phyloP scores from a whole-genome alignment of 768 basidiomycete species.

The Candolleomyces aberdarensis region DNA sequence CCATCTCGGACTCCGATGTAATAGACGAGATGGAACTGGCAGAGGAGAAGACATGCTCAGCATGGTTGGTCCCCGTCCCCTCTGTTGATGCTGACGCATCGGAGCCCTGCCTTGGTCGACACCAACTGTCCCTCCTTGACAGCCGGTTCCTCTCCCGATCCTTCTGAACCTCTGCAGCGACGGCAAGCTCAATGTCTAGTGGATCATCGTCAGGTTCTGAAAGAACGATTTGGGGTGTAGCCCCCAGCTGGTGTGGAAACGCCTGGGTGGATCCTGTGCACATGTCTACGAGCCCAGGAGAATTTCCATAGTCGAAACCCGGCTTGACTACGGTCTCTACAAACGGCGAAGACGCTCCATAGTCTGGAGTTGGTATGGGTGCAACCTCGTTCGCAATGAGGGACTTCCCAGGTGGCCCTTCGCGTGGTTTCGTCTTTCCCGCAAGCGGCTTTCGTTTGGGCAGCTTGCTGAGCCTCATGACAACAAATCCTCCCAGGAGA shows the following conservation, averaged over 20 bases:
- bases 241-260: too few relatives aligned
- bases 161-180: too few relatives aligned
- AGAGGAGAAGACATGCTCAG: constrained; percentile 12
- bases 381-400: background rate
- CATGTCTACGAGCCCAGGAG: too few relatives aligned
- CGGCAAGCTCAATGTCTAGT: background rate
- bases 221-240: too few relatives aligned
- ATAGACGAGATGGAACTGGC: constrained; percentile 13
- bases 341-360: too few relatives aligned
- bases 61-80: constrained; percentile 14
- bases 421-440: background rate
- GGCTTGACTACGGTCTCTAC: too few relatives aligned
- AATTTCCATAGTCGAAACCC: too few relatives aligned
- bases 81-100: constrained; percentile 30
- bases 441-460: background rate
- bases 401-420: too few relatives aligned
- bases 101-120: constrained; percentile 22
- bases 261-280: too few relatives aligned
- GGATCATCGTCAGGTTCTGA: background rate
- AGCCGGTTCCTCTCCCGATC: too few relatives aligned
- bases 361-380: too few relatives aligned
- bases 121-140: background rate
- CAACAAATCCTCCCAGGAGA: constrained; percentile 8
- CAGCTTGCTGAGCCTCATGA: background rate
- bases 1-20: constrained; percentile 8